phyloP scores from a whole-genome alignment of 192 early-diverging fungal species.

The Mortierella alpina region DNA sequence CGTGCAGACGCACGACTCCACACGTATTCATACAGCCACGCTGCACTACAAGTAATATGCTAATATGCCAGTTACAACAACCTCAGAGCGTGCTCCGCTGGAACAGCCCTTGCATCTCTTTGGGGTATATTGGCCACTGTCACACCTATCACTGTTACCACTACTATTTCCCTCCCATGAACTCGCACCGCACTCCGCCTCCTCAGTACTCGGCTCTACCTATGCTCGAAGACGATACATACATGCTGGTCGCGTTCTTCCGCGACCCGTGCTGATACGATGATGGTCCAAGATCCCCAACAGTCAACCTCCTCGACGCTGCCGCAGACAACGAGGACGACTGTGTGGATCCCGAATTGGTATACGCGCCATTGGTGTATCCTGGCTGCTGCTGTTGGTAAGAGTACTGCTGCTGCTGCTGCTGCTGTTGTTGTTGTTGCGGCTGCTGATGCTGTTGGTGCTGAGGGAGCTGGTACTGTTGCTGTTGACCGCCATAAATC shows the following conservation, averaged over 20 bases:
- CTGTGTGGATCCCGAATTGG: background rate
- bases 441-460: slow-evolving; percentile 12
- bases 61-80: no score
- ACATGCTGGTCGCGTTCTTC: slow-evolving; percentile 35
- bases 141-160: background rate
- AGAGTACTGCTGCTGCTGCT: slow-evolving; percentile 17
- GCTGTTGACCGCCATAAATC: slow-evolving; percentile 17
- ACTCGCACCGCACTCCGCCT: background rate
- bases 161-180: background rate
- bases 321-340: background rate
- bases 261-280: slow-evolving; percentile 15
- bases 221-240: background rate
- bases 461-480: background rate
- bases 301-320: slow-evolving; percentile 12
- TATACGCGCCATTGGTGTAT: background rate
- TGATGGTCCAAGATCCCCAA: slow-evolving; percentile 7
- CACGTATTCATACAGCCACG: no score
- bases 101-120: background rate
- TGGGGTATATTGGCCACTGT: background rate
- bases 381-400: slow-evolving; percentile 8
- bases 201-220: no score
- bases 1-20: background rate
- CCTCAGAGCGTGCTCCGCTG: no score
- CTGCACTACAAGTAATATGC: no score
- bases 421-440: slow-evolving; percentile 13